Base-by-base conservation (phyloP, 1,284 basidiomycete genomes). In the Marasmius fiardii region DNA sequence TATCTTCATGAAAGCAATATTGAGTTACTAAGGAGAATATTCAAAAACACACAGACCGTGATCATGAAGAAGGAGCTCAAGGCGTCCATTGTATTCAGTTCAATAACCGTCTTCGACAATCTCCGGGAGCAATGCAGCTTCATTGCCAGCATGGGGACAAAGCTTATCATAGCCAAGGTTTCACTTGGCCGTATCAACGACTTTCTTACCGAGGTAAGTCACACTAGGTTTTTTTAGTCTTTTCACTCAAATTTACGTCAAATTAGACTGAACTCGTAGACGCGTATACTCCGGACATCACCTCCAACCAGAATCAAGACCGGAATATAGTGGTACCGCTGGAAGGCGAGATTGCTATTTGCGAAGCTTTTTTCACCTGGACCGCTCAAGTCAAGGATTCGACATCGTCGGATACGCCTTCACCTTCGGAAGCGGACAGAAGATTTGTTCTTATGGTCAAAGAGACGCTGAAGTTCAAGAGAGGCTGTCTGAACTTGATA, bases 401-500 rank as follows among this genome's bases (percentile, higher is more conserved):
- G 7, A 20, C 39, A 18, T 31, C 20, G 63, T 77, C 31, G 39
- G 28, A 4, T 31, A 4, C 4, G 10, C 10, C 28, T 4, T 31
- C 28, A 10, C 28, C 28, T 31, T 31, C 28, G 4, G 28, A 31
- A 31, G 10, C 28, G 28, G 57, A 56, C 21, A 64, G 72, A 16
- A 72, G 74, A 52, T 84, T 82, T 68, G 62, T 66, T 14, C 71
- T 88, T 3, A 67, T 64, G 6, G 72, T 86, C 37, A 74, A 81
- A 7, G 76, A 67, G 6, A 79, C 86, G 60, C 67, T 89, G 6
- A 62, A 73, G 0, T 89, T 90, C 71, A 75, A 78, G 55, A 75
- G 70, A 51, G 80, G 81, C 16, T 71, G 77, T 58, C 73, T 90
- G 60, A 88, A 86, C 63, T 70, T 90, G 31, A 78, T 91, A 43